Percentiles rank a stretch among this genome's conserved stretches.
These are phyloP conservation scores for Antitrichia curtipendula DNA, from an alignment of 225 moss, liverwort and hornwort genomes.

Conservation along the genomic window DNA sequence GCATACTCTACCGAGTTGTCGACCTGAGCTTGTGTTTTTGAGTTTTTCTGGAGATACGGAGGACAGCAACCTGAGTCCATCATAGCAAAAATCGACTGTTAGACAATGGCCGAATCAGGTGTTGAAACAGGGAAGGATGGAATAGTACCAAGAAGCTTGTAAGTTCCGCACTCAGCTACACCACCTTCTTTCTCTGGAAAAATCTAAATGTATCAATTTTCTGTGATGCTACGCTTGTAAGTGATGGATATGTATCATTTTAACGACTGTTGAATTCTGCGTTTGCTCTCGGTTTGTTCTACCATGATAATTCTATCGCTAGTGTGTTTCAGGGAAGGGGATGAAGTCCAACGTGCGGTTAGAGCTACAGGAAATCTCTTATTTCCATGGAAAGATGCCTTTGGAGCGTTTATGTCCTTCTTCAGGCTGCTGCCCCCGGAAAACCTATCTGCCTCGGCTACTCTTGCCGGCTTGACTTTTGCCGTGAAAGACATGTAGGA, in stretches of 20 bases:
- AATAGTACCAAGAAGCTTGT: neutral
- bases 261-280: neutral
- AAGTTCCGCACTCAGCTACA: neutral
- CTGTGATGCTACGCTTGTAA: neutral
- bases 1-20: neutral
- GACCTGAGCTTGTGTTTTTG: neutral
- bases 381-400: conserved; percentile 17
- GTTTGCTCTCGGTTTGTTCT: neutral
- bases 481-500: conserved; percentile 82
- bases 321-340: conserved; percentile 1
- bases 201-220: neutral
- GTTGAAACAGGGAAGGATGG: neutral
- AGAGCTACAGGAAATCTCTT: neutral
- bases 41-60: neutral
- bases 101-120: neutral
- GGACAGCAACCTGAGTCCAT: neutral
- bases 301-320: neutral
- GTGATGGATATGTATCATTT: neutral
- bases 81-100: neutral
- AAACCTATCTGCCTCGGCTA: conserved; percentile 31
- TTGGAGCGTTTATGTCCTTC: conserved; percentile 62
- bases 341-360: neutral
- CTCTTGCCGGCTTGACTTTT: conserved; percentile 65
- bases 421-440: conserved; percentile 56
- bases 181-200: neutral